A percentile compares a stretch with the other conserved stretches of the same genome.
These are phyloP conservation scores for Russula ochroleuca DNA, from an alignment of 768 basidiomycete genomes.

Conservation along the genomic window DNA sequence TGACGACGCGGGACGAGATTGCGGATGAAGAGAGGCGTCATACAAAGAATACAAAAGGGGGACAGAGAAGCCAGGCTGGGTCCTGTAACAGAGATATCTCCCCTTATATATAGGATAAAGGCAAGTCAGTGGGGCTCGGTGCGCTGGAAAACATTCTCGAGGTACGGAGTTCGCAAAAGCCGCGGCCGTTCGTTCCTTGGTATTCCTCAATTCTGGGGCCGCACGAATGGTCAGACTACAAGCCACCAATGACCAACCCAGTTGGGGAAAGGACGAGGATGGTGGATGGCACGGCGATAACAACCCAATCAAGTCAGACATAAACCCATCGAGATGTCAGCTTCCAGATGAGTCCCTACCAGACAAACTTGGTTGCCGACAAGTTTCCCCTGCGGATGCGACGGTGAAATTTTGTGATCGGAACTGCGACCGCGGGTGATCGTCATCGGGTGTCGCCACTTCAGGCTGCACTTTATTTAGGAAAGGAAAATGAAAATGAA, in stretches of 20 bases:
- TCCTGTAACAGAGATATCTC: background rate
- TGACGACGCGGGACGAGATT: constrained; percentile 19
- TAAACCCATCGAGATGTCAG: background rate
- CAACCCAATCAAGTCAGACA: too few relatives aligned
- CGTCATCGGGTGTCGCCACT: background rate
- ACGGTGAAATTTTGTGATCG: background rate
- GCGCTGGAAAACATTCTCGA: background rate
- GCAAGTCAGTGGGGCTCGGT: background rate
- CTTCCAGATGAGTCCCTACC: background rate
- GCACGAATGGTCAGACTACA: too few relatives aligned
- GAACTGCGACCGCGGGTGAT: background rate
- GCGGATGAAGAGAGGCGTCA: constrained; percentile 24
- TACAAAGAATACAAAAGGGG: background rate
- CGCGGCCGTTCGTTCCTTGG: background rate
- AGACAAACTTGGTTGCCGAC: background rate
- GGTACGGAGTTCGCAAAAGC: background rate
- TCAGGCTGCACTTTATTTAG: background rate
- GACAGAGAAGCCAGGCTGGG: background rate
- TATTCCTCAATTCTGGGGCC: background rate
- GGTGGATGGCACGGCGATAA: too few relatives aligned
- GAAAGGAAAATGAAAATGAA: background rate
- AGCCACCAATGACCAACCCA: background rate
- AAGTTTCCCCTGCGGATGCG: background rate
- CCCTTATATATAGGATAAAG: constrained; percentile 4
- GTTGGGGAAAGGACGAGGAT: background rate